A percentile compares a stretch with the other conserved stretches of the same genome.
These are phyloP conservation scores for Naganishia albida DNA, from an alignment of 1,284 basidiomycete genomes.

Conservation along the genomic window DNA sequence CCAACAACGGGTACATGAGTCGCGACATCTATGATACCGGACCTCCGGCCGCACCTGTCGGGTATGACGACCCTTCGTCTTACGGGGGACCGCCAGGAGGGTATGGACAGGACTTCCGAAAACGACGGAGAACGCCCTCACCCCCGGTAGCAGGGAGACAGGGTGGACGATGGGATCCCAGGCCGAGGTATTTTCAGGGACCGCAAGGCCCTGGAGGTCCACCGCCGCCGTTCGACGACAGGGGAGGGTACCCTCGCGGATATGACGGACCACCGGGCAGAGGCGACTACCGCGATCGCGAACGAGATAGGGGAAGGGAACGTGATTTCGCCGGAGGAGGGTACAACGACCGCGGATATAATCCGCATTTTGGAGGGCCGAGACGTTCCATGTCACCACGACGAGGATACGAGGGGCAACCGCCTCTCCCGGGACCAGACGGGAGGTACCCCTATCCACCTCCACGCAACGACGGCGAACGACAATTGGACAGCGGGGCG, in stretches of 20 bases:
- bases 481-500: neutral
- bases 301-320: slow-evolving; percentile 22
- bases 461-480: slow-evolving; percentile 13
- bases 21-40: slow-evolving; percentile 22
- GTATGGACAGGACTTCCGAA: slow-evolving; percentile 9
- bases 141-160: slow-evolving; percentile 3
- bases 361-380: slow-evolving; percentile 1
- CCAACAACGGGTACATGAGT: slow-evolving; percentile 19
- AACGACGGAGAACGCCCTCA: slow-evolving; percentile 19
- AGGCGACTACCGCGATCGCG: slow-evolving; percentile 11
- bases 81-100: too few relatives aligned
- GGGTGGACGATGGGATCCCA: slow-evolving; percentile 64
- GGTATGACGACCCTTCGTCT: slow-evolving; percentile 1
- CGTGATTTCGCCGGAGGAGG: slow-evolving; percentile 7
- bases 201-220: slow-evolving; percentile 12
- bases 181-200: slow-evolving; percentile 74
- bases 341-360: slow-evolving; percentile 6
- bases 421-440: neutral
- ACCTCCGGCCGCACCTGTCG: neutral
- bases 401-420: slow-evolving; percentile 13
- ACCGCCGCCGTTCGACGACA: slow-evolving; percentile 21
- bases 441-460: slow-evolving; percentile 3
- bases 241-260: slow-evolving; percentile 26
- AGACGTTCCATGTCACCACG: slow-evolving; percentile 19
- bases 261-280: slow-evolving; percentile 3